Base-by-base conservation (phyloP, 306 rosid genomes). In the Dryas alaskensis region DNA sequence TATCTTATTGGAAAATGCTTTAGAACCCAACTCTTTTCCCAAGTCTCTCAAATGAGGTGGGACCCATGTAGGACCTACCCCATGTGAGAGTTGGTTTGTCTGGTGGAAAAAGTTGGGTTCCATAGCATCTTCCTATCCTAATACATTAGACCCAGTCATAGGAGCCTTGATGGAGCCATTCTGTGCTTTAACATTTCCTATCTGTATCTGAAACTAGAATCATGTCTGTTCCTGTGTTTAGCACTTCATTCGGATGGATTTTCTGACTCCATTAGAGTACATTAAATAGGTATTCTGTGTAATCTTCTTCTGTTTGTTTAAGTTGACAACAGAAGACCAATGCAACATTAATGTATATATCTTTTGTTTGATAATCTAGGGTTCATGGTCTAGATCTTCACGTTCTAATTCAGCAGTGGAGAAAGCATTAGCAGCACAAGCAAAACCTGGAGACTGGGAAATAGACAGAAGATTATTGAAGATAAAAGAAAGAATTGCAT, bases 381-480 rank as follows among this genome's bases (percentile, higher is more conserved):
- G 99, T 11, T 92, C 99, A 44, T 95, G 99, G 99, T 90, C 93
- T 52, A 91, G 89, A 65, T 92, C 92, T 79, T 81, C 86, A 54
- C 81, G 76, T 79, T 83, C 92, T 74, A 92, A 84, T 87, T 73
- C 85, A 39, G 74, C 80, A 48, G 89, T 78, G 53, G 95, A 85
- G 82, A 90, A 87, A 82, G 82, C 84, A 48, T 73, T 88, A 65
- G 83, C 81, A 6, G 76, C 82, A 59, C 87, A 80, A 68, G 76
- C 78, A 70, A 95, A 81, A 81, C 70, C 81, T 57, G 93, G 86
- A 82, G 87, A 86, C 59, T 95, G 99, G 97, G 99, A 95, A 85
- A 95, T 95, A 77, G 98, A 95, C 81, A 84, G 92, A 84, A 90
- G 91, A 76, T 85, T 89, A 69, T 77, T 95, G 73, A 95, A 86